Evolutionary conservation across 2,329 filamentous ascomycete species (phyloP), one percentile per base, ranked within the genome.

Genomic region (Alternaria sp.): DNA sequence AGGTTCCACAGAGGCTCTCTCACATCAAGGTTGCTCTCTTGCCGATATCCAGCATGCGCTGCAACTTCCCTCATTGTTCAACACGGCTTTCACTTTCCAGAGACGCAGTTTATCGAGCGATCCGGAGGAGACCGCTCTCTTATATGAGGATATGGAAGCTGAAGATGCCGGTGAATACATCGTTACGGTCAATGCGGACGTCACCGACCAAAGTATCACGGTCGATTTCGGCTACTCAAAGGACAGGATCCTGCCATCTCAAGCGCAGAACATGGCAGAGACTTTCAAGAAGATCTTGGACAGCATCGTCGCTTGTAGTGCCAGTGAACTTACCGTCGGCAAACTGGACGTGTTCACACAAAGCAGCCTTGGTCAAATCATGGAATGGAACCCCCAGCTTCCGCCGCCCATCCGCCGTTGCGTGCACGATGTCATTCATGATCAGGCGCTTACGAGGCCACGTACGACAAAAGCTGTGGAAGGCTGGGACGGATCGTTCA

Each of bases 1-100:
- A 12, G 80, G 85, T 55, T 82, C 83, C 18, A 76, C 83, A 20
- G 72, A 77, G 39, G 80, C 81, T 42, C 76, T 86, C 60, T 75
- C 79, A 0, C 79, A 86, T 62, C 84, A 86, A 59, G 80, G 78
- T 56, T 83, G 82, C 63, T 85, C 84, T 14, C 65, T 79, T 7
- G 74, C 75, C 7, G 74, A 78, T 52, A 70, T 79, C 7, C 75
- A 79, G 46, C 75, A 78, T 54, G 72, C 77, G 42, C 61, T 79
- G 16, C 67, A 75, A 30, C 63, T 78, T 4, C 69, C 71, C 4
- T 65, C 72, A 1, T 66, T 78, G 3, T 79, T 79, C 68, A 79
- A 78, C 38, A 77, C 76, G 1, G 73, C 73, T 7, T 78, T 78
- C 61, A 78, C 76, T 3, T 78, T 74, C 57, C 75, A 78, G 46